These are phyloP conservation scores for Porogramme epimiltina DNA, from an alignment of 1,284 basidiomycete genomes.

Conservation along the genomic window DNA sequence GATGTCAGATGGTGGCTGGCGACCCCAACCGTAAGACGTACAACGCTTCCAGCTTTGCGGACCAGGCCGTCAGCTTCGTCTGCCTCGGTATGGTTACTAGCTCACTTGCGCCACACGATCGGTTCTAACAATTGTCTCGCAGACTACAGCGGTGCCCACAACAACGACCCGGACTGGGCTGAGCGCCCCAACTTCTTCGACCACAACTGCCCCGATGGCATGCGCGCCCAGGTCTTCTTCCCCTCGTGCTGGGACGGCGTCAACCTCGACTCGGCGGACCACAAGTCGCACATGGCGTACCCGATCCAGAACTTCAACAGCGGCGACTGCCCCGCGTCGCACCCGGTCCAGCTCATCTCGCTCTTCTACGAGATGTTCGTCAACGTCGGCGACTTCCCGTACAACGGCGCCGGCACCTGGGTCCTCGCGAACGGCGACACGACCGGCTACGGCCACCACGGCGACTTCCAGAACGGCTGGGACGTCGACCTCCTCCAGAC, in stretches of 20 bases:
- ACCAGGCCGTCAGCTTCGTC: constrained; percentile 43
- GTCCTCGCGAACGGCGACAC: constrained; percentile 34
- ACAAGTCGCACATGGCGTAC: constrained; percentile 57
- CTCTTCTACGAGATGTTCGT: constrained; percentile 35
- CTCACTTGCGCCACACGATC: not conserved
- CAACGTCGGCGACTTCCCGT: constrained; percentile 23
- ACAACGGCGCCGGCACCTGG: constrained; percentile 30
- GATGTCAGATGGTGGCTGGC: constrained; percentile 41
- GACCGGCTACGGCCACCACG: constrained; percentile 34
- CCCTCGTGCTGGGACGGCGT: constrained; percentile 46
- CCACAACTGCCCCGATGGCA: constrained; percentile 39
- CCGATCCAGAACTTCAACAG: constrained; percentile 38
- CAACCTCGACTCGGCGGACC: constrained; percentile 49
- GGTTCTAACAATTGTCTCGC: not conserved
- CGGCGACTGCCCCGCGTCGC: constrained; percentile 32
- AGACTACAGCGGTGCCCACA: constrained; percentile 35
- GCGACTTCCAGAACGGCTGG: constrained; percentile 38
- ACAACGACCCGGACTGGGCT: constrained; percentile 25
- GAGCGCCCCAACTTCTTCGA: constrained; percentile 33
- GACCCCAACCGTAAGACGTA: constrained; percentile 36
- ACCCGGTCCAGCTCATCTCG: constrained; percentile 33
- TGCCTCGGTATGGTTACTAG: constrained; percentile 34
- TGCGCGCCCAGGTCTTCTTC: constrained; percentile 47
- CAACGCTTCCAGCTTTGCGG: constrained; percentile 37
- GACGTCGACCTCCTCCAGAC: constrained; percentile 30